Evolutionary conservation across 805 yeast genomes (phyloP).

Genomic region (Candida nonsorbophila): DNA sequence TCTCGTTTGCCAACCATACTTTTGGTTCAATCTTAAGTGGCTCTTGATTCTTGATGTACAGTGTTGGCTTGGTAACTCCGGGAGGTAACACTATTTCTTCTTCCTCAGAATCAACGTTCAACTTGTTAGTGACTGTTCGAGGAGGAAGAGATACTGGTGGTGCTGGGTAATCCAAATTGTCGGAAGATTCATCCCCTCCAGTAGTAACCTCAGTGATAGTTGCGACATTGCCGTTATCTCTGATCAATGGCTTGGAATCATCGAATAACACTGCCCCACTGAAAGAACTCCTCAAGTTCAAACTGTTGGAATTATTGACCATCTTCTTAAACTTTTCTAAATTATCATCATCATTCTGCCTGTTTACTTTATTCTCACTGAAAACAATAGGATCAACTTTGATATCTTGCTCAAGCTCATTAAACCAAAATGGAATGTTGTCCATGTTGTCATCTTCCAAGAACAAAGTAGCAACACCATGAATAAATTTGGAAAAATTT

Average conservation of each 20-base stretch:
- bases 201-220: slow-evolving; percentile 3
- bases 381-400: slow-evolving; percentile 75
- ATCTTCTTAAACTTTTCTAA: slow-evolving; percentile 36
- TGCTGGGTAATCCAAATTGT: slow-evolving; percentile 18
- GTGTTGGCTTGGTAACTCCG: slow-evolving; percentile 81
- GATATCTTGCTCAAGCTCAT: slow-evolving; percentile 73
- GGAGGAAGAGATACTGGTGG: slow-evolving; percentile 1
- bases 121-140: slow-evolving; percentile 29
- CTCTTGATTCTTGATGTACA: slow-evolving; percentile 79
- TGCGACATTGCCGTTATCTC: slow-evolving; percentile 39
- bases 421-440: slow-evolving; percentile 90
- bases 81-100: slow-evolving; percentile 77
- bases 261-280: slow-evolving; percentile 24
- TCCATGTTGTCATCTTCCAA: slow-evolving; percentile 89
- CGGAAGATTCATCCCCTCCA: slow-evolving; percentile 20
- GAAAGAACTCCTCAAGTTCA: slow-evolving; percentile 35
- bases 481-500: slow-evolving; percentile 86
- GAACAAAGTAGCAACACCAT: slow-evolving; percentile 84
- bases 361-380: slow-evolving; percentile 38
- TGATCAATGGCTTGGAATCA: slow-evolving; percentile 37
- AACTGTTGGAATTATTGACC: slow-evolving; percentile 23
- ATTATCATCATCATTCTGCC: slow-evolving; percentile 42
- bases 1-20: slow-evolving; percentile 97
- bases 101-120: slow-evolving; percentile 76
- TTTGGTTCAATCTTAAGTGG: slow-evolving; percentile 94